Evolutionary conservation across 2,329 filamentous ascomycete genomes (phyloP).

Genomic region (Dothideomycetes sp.): DNA sequence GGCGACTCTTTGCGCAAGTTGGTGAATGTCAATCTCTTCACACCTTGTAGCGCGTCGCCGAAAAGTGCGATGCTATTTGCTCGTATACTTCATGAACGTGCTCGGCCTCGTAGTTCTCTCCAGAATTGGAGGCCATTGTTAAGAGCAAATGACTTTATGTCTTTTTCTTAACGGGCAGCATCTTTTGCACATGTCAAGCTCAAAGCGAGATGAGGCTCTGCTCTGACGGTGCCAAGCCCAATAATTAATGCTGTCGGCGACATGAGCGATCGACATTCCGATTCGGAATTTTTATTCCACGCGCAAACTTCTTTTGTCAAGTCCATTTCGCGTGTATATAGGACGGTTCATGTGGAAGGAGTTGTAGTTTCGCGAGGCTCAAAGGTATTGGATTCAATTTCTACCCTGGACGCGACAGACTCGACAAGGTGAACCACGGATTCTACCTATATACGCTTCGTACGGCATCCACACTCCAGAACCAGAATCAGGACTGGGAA

Average conservation of each 20-base stretch:
- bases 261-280: background rate
- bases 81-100: constrained; percentile 93
- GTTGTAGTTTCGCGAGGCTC: too few species aligned
- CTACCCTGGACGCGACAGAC: too few species aligned
- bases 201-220: background rate
- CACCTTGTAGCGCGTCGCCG: constrained; percentile 64
- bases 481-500: too few species aligned
- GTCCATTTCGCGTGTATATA: too few species aligned
- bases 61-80: constrained; percentile 76
- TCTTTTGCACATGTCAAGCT: background rate
- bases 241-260: too few species aligned
- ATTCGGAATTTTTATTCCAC: constrained; percentile 6
- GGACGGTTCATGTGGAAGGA: too few species aligned
- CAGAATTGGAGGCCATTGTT: background rate
- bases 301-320: constrained; percentile 12
- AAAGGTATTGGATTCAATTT: too few species aligned
- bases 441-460: too few species aligned
- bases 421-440: too few species aligned
- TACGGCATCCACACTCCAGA: too few species aligned
- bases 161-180: background rate
- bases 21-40: constrained; percentile 16
- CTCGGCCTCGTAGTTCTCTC: constrained; percentile 58
- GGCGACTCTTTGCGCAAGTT: background rate
- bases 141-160: too few species aligned
- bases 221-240: constrained; percentile 11